These are phyloP conservation scores for Oidium heveae DNA, from an alignment of 2,329 filamentous ascomycete genomes.

Conservation along the genomic window DNA sequence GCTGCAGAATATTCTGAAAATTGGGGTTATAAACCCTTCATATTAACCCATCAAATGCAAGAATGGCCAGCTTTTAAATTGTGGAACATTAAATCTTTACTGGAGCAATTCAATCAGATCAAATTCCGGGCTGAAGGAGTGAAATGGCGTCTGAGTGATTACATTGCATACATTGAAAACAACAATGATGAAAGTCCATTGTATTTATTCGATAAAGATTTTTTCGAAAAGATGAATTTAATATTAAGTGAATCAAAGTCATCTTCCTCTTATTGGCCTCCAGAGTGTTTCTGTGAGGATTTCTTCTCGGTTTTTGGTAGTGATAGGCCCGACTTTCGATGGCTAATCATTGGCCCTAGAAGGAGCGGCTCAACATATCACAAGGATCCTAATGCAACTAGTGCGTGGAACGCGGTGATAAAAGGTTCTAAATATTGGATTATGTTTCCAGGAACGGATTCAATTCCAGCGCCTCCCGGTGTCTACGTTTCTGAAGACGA, in stretches of 20 bases:
- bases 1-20: constrained; percentile 45
- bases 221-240: constrained; percentile 66
- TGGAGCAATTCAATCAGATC: constrained; percentile 35
- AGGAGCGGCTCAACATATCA: constrained; percentile 86
- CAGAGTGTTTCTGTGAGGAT: constrained; percentile 66
- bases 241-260: constrained; percentile 26
- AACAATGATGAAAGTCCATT: constrained; percentile 69
- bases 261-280: constrained; percentile 42
- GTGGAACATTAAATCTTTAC: constrained; percentile 49
- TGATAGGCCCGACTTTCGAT: constrained; percentile 66
- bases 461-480: constrained; percentile 37
- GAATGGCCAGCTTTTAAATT: constrained; percentile 51
- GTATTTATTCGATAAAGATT: constrained; percentile 74
- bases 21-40: constrained; percentile 66
- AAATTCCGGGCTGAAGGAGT: constrained; percentile 78
- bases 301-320: constrained; percentile 55
- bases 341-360: constrained; percentile 75
- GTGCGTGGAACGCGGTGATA: constrained; percentile 85
- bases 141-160: constrained; percentile 68
- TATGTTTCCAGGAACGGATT: constrained; percentile 58
- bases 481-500: constrained; percentile 76
- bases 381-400: constrained; percentile 50
- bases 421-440: constrained; percentile 93
- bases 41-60: constrained; percentile 60
- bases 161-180: constrained; percentile 57